These are phyloP conservation scores for Colletotrichum aenigma DNA, from an alignment of 2,329 filamentous ascomycete species.

Conservation along the genomic window DNA sequence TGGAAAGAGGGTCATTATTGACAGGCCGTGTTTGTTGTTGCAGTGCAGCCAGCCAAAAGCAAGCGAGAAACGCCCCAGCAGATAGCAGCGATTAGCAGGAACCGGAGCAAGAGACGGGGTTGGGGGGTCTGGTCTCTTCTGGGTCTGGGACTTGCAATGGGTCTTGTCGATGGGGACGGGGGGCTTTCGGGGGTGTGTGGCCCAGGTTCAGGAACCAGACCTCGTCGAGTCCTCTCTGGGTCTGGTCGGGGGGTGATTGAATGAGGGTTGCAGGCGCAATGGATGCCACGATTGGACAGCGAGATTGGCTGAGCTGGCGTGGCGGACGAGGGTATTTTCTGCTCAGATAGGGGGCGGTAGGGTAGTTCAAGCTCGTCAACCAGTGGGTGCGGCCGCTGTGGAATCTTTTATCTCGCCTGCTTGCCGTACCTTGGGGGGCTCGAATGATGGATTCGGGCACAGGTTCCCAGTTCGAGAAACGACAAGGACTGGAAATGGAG, in stretches of 20 bases:
- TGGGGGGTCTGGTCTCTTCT: neutral
- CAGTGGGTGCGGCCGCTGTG: neutral
- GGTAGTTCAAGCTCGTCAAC: neutral
- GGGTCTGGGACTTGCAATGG: neutral
- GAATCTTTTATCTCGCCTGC: conserved; percentile 19
- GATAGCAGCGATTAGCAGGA: conserved; percentile 13
- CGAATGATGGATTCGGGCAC: conserved; percentile 14
- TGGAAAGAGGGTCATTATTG: conserved; percentile 24
- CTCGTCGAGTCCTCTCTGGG: conserved; percentile 11
- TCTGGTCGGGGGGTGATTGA: conserved; percentile 14
- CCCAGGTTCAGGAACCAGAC: conserved; percentile 6
- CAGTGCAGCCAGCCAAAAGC: neutral
- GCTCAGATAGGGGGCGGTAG: conserved; percentile 16
- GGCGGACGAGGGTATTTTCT: conserved; percentile 17
- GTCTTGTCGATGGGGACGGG: neutral
- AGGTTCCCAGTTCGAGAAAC: conserved; percentile 4
- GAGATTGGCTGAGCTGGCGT: conserved; percentile 21
- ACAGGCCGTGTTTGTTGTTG: conserved; percentile 18
- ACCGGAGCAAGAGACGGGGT: conserved; percentile 7
- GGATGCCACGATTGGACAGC: conserved; percentile 19
- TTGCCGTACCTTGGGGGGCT: neutral
- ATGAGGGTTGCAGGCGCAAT: conserved; percentile 21
- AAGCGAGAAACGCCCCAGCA: conserved; percentile 4
- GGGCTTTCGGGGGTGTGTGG: neutral
- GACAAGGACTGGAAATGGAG: conserved; percentile 15